Percentiles rank a stretch among this genome's conserved stretches.
Evolutionary conservation across 225 moss, liverwort and hornwort species (phyloP).

Genomic region (Pleurozium schreberi): DNA sequence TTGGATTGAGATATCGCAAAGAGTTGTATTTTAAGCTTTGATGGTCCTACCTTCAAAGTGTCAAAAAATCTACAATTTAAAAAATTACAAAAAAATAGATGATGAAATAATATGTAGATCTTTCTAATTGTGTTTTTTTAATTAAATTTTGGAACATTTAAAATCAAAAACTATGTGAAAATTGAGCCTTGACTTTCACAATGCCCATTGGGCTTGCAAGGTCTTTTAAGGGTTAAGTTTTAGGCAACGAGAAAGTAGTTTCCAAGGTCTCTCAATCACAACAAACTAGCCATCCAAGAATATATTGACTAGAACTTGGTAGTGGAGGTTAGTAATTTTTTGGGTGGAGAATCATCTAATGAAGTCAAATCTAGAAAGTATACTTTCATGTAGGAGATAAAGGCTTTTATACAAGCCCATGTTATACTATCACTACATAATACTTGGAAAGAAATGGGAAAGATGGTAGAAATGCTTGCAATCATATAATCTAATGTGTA

Average conservation of each 20-base stretch:
- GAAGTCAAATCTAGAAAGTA: neutral
- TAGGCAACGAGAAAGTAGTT: neutral
- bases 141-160: too few species aligned
- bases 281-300: accelerated
- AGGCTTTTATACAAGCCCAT: neutral
- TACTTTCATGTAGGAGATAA: accelerated
- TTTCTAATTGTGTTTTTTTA: accelerated
- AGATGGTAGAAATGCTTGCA: neutral
- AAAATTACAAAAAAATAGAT: accelerated
- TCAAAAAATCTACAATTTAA: neutral
- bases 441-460: neutral
- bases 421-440: accelerated
- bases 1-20: neutral
- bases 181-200: neutral
- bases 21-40: neutral
- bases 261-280: neutral
- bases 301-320: neutral
- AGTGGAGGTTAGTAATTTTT: neutral
- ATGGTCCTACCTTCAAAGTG: neutral
- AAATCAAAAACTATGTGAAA: neutral
- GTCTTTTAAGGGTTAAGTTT: neutral
- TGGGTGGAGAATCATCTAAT: too few species aligned
- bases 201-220: neutral
- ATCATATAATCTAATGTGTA: neutral
- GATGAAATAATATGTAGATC: too few species aligned